These are phyloP conservation scores for Colletotrichum incanum DNA, from an alignment of 2,329 filamentous ascomycete genomes.

Conservation along the genomic window DNA sequence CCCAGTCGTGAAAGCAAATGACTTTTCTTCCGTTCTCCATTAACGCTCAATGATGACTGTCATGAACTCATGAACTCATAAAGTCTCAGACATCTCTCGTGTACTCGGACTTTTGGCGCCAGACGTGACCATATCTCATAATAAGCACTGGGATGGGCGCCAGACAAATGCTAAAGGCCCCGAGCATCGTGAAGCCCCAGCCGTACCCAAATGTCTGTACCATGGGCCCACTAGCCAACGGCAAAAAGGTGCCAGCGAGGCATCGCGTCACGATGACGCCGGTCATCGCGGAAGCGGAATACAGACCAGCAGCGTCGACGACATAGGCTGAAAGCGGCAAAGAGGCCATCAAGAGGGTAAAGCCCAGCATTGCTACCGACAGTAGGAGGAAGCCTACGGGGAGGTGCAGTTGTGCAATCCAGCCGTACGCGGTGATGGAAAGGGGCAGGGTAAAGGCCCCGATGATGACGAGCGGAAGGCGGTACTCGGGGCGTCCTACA, in stretches of 20 bases:
- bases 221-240: constrained; percentile 65
- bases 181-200: constrained; percentile 64
- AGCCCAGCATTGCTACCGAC: constrained; percentile 61
- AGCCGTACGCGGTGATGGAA: constrained; percentile 64
- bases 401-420: constrained; percentile 61
- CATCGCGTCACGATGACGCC: constrained; percentile 70
- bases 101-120: constrained; percentile 67
- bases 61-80: constrained; percentile 12
- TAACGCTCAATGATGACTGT: background rate
- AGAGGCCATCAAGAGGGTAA: constrained; percentile 61
- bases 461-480: constrained; percentile 67
- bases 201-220: constrained; percentile 66
- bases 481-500: constrained; percentile 67
- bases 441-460: constrained; percentile 64
- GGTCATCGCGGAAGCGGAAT: constrained; percentile 71
- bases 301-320: constrained; percentile 70
- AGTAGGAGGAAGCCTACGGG: constrained; percentile 62
- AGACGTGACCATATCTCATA: constrained; percentile 65
- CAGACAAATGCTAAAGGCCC: constrained; percentile 57
- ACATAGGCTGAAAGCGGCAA: constrained; percentile 70
- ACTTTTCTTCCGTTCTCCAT: background rate
- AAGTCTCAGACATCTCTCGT: constrained; percentile 55
- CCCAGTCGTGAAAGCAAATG: background rate
- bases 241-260: constrained; percentile 71
- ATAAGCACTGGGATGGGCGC: constrained; percentile 67